Evolutionary conservation across 2,329 filamentous ascomycete species (phyloP).

Genomic region (Cytospora mali): DNA sequence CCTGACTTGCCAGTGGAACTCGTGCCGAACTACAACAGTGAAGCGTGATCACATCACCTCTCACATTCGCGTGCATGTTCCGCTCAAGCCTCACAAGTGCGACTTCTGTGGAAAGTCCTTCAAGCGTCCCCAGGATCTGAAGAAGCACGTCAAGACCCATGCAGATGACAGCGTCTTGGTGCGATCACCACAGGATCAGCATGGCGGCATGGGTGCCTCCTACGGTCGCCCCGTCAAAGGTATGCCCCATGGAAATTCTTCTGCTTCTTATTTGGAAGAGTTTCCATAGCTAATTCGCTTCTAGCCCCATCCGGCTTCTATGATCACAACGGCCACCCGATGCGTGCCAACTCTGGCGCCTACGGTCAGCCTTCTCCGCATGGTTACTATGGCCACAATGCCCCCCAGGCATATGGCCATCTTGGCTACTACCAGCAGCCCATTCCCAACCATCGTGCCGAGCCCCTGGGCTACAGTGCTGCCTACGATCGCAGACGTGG

Average conservation of each 20-base stretch:
- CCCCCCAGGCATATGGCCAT: slow-evolving; percentile 49
- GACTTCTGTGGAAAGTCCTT: slow-evolving; percentile 99
- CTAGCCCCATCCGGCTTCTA: slow-evolving; percentile 62
- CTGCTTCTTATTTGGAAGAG: slow-evolving; percentile 28
- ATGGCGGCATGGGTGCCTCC: slow-evolving; percentile 50
- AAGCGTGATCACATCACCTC: slow-evolving; percentile 99
- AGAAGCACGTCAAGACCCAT: slow-evolving; percentile 99
- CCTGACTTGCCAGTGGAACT: slow-evolving; percentile 95
- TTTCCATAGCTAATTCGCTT: slow-evolving; percentile 46
- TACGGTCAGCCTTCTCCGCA: slow-evolving; percentile 58
- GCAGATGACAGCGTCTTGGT: slow-evolving; percentile 86
- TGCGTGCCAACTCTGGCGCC: slow-evolving; percentile 57
- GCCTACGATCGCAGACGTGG: slow-evolving; percentile 76
- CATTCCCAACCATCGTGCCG: slow-evolving; percentile 54
- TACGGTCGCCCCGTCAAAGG: slow-evolving; percentile 60
- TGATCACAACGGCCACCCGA: slow-evolving; percentile 63
- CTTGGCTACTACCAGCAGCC: slow-evolving; percentile 74
- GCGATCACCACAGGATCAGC: slow-evolving; percentile 54
- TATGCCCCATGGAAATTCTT: slow-evolving; percentile 34
- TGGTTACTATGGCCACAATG: slow-evolving; percentile 63
- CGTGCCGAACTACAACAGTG: slow-evolving; percentile 93
- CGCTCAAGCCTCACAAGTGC: slow-evolving; percentile 97
- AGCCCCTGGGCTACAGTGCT: slow-evolving; percentile 66
- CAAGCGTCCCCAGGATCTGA: slow-evolving; percentile 97
- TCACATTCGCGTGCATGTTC: slow-evolving; percentile 98